These are phyloP conservation scores for Mycena epipterygia DNA, from an alignment of 768 basidiomycete genomes.

Conservation along the genomic window DNA sequence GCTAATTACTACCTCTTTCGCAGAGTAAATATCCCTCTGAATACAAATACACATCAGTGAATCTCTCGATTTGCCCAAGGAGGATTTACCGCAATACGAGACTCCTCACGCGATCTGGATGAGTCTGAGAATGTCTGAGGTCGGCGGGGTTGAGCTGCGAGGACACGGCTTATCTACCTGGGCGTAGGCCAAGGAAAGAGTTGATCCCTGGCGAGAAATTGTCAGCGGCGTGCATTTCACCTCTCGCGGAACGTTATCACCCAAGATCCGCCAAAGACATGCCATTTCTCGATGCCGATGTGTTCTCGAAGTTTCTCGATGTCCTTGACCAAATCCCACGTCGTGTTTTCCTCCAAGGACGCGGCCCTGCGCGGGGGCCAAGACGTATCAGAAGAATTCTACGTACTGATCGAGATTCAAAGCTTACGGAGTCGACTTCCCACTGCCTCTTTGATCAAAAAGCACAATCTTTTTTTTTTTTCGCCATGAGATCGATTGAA, in stretches of 20 bases:
- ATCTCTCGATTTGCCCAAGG: background rate
- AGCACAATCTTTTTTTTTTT: constrained; percentile 78
- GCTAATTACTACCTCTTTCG: constrained; percentile 69
- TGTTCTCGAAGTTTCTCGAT: constrained; percentile 86
- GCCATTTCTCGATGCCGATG: constrained; percentile 87
- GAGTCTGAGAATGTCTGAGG: constrained; percentile 53
- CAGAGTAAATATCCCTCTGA: constrained; percentile 90
- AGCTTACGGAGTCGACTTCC: constrained; percentile 86
- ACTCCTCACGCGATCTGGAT: constrained; percentile 85
- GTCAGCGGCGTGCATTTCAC: background rate
- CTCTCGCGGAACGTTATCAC: constrained; percentile 52
- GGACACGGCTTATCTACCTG: constrained; percentile 62
- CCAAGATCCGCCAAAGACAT: constrained; percentile 97
- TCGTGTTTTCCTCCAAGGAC: constrained; percentile 88
- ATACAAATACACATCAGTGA: background rate
- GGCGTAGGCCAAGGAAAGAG: constrained; percentile 87
- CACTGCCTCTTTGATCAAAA: constrained; percentile 92
- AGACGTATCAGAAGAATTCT: background rate
- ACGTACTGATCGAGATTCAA: background rate
- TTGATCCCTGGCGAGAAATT: constrained; percentile 73
- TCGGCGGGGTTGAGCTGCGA: background rate
- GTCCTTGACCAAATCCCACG: constrained; percentile 94
- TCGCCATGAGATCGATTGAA: no score
- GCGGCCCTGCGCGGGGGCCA: constrained; percentile 73
- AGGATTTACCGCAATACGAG: constrained; percentile 76